Conservation (phyloP, 306 rosid genomes). For the Parietaria judaica region DNA sequence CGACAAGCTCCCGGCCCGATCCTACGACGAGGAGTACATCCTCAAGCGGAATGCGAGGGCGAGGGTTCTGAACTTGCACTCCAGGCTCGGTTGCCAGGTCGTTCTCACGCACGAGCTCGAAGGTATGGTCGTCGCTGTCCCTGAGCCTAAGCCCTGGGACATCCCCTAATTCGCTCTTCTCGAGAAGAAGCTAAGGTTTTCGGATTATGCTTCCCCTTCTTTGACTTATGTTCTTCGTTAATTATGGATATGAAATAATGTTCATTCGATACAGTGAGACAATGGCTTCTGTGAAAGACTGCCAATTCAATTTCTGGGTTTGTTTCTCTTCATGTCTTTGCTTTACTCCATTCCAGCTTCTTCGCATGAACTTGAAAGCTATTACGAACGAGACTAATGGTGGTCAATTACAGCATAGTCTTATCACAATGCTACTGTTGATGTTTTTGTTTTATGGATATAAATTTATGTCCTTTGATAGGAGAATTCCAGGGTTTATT, state of each 20-base stretch:
- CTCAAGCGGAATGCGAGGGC: slow-evolving; percentile 52
- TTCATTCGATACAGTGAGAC: too few species aligned
- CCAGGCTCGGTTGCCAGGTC: slow-evolving; percentile 86
- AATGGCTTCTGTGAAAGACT: too few species aligned
- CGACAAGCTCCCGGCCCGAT: slow-evolving; percentile 66
- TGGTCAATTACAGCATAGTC: too few species aligned
- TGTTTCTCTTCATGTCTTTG: too few species aligned
- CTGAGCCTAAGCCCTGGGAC: slow-evolving; percentile 94
- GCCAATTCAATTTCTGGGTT: too few species aligned
- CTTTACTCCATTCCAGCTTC: too few species aligned
- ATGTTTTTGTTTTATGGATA: slow-evolving; percentile 3
- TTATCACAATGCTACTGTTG: background rate
- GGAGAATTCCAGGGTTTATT: background rate
- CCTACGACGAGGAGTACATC: slow-evolving; percentile 83
- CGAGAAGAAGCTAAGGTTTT: slow-evolving; percentile 7
- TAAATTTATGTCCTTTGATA: slow-evolving; percentile 4
- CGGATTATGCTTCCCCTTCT: background rate
- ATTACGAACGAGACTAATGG: too few species aligned
- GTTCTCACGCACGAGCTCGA: slow-evolving; percentile 62
- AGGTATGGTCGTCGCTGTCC: slow-evolving; percentile 93
- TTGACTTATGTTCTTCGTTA: too few species aligned
- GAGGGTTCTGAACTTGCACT: slow-evolving; percentile 70
- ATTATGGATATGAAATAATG: too few species aligned
- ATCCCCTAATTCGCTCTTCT: slow-evolving; percentile 34
- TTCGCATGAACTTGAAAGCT: too few species aligned